Evolutionary conservation across 1,139 yeast species (phyloP).

Genomic region (Taiozyma sp.): DNA sequence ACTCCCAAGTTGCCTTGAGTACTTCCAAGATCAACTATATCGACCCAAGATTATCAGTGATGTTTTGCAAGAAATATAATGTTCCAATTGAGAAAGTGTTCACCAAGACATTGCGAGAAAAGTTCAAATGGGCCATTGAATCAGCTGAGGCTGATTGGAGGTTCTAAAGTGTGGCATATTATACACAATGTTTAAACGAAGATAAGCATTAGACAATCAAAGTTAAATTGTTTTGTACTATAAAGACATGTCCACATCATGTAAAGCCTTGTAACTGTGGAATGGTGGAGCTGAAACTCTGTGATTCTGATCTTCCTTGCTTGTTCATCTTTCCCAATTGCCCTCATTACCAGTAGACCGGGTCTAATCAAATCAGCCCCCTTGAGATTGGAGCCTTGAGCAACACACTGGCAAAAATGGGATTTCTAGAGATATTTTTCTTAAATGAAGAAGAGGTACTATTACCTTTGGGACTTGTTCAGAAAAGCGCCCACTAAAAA

Average conservation of each 20-base stretch:
- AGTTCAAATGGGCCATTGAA: slow-evolving; percentile 95
- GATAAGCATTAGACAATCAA: background rate
- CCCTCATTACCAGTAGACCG: background rate
- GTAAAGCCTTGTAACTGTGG: background rate
- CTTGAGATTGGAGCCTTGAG: too few relatives aligned
- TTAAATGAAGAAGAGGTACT: background rate
- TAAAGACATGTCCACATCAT: background rate
- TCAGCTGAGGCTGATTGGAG: slow-evolving; percentile 87
- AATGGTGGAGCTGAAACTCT: background rate
- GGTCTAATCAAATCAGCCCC: too few relatives aligned
- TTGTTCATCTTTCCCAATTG: background rate
- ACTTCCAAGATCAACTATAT: slow-evolving; percentile 94
- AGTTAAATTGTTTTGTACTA: background rate
- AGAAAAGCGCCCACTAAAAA: too few relatives aligned
- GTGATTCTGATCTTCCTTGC: background rate
- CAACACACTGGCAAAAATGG: too few relatives aligned
- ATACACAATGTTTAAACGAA: background rate
- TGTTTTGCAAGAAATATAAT: slow-evolving; percentile 78
- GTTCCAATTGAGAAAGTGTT: slow-evolving; percentile 93
- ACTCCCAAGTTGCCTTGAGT: slow-evolving; percentile 88
- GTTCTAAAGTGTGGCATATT: slow-evolving; percentile 36
- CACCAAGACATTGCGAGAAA: slow-evolving; percentile 86
- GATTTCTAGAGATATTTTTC: too few relatives aligned
- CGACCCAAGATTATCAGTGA: slow-evolving; percentile 89
- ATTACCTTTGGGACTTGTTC: background rate